phyloP scores from a whole-genome alignment of 805 yeast genomes.

The Candida michaelii region DNA sequence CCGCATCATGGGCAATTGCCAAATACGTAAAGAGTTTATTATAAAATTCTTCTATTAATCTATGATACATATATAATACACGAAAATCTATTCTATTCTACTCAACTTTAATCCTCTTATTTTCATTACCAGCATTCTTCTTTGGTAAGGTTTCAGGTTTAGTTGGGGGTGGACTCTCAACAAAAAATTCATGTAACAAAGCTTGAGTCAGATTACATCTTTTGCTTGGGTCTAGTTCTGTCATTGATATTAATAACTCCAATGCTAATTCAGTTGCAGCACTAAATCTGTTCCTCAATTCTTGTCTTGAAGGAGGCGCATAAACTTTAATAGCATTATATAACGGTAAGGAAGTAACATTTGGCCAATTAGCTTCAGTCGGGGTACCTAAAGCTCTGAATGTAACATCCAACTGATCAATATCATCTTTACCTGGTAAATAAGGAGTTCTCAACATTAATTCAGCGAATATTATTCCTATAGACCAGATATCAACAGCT shows the following conservation, averaged over 20 bases:
- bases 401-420: constrained; percentile 89
- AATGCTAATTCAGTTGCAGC: constrained; percentile 89
- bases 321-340: constrained; percentile 73
- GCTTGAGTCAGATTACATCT: constrained; percentile 68
- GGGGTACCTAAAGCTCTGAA: constrained; percentile 97
- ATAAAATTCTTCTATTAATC: constrained; percentile 11
- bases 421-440: constrained; percentile 87
- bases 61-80: constrained; percentile 7
- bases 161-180: constrained; percentile 74
- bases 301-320: constrained; percentile 81
- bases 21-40: constrained; percentile 55
- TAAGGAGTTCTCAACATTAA: constrained; percentile 93
- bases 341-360: constrained; percentile 73
- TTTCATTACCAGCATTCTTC: constrained; percentile 21
- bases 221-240: constrained; percentile 73
- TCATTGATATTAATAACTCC: constrained; percentile 69
- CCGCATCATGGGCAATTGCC: constrained; percentile 80
- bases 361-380: constrained; percentile 88
- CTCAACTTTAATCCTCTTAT: constrained; percentile 5
- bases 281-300: constrained; percentile 76
- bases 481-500: constrained; percentile 47
- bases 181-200: constrained; percentile 64
- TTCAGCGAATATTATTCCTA: constrained; percentile 82
- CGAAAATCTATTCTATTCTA: background rate
- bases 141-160: constrained; percentile 64